A percentile compares a stretch with the other conserved stretches of the same genome.
phyloP scores from a whole-genome alignment of 2,329 filamentous ascomycete species.

The Cadophora gregata region DNA sequence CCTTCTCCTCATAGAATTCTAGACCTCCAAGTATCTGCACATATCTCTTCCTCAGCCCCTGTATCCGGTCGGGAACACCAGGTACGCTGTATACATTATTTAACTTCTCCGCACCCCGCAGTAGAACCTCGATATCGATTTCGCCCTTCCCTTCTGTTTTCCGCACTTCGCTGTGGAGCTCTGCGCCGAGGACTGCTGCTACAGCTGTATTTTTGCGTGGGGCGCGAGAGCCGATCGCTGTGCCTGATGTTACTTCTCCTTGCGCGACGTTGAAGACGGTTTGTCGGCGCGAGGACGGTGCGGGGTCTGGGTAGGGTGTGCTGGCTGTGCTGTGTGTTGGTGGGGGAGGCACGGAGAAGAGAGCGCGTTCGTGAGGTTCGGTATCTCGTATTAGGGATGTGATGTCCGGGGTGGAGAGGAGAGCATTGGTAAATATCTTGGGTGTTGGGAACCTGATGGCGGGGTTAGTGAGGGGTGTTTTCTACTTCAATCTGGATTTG shows the following conservation, averaged over 20 bases:
- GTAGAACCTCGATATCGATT: conserved; percentile 83
- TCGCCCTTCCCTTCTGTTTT: conserved; percentile 66
- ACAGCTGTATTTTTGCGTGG: conserved; percentile 82
- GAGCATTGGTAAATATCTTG: conserved; percentile 94
- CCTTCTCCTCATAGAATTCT: conserved; percentile 79
- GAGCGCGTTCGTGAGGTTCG: conserved; percentile 89
- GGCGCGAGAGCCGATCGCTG: conserved; percentile 53
- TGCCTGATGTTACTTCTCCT: conserved; percentile 62
- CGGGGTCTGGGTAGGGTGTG: conserved; percentile 53
- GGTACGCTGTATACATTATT: conserved; percentile 85
- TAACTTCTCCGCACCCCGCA: conserved; percentile 88
- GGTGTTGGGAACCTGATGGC: conserved; percentile 77
- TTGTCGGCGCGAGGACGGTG: conserved; percentile 54
- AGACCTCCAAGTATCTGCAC: conserved; percentile 75
- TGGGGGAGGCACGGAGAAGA: conserved; percentile 83
- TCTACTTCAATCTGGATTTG: conserved; percentile 39
- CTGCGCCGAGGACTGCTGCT: conserved; percentile 84
- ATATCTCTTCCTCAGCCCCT: conserved; percentile 72
- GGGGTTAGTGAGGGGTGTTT: conserved; percentile 33
- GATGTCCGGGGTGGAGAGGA: conserved; percentile 88
- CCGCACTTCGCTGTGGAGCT: conserved; percentile 82
- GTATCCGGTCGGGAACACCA: conserved; percentile 79
- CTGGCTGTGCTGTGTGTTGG: conserved; percentile 52
- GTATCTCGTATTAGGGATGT: conserved; percentile 94
- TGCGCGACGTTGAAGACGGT: conserved; percentile 71